A percentile compares a stretch with the other conserved stretches of the same genome.
Evolutionary conservation across 805 yeast species (phyloP).

Genomic region (Yamadazyma tumulicola): DNA sequence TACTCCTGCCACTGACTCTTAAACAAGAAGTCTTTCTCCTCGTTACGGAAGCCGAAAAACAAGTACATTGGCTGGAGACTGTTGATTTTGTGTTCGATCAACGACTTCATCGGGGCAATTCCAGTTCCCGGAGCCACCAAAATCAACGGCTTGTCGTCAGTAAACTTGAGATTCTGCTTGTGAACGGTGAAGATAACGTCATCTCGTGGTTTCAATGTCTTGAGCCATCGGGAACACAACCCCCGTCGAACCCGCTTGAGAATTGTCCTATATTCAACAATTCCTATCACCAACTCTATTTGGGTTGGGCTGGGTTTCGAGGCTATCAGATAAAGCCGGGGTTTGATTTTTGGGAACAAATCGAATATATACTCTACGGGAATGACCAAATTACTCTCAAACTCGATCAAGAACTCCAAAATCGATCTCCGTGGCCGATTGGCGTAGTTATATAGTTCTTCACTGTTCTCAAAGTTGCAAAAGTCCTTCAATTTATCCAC

Average conservation of each 20-base stretch:
- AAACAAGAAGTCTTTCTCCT: conserved; percentile 66
- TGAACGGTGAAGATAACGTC: conserved; percentile 50
- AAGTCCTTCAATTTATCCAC: conserved; percentile 74
- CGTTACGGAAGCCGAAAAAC: conserved; percentile 73
- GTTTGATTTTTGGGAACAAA: conserved; percentile 71
- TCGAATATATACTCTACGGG: conserved; percentile 79
- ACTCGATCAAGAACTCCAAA: conserved; percentile 79
- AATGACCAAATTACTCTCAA: conserved; percentile 61
- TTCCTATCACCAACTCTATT: conserved; percentile 73
- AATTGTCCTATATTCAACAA: conserved; percentile 83
- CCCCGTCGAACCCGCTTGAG: conserved; percentile 76
- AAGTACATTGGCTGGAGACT: conserved; percentile 41
- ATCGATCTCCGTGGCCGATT: conserved; percentile 88
- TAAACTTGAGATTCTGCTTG: conserved; percentile 40
- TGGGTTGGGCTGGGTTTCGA: conserved; percentile 42
- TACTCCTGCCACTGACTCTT: conserved; percentile 48
- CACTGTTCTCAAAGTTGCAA: conserved; percentile 64
- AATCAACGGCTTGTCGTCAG: conserved; percentile 42
- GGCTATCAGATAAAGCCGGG: conserved; percentile 83
- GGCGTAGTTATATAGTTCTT: conserved; percentile 87
- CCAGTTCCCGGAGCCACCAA: conserved; percentile 96
- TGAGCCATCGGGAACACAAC: conserved; percentile 75
- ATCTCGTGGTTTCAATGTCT: conserved; percentile 46
- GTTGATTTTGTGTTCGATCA: conserved; percentile 43
- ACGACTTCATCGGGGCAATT: conserved; percentile 83